Evolutionary conservation across 805 yeast genomes (phyloP).

Genomic region (Wickerhamiella qilinensis): DNA sequence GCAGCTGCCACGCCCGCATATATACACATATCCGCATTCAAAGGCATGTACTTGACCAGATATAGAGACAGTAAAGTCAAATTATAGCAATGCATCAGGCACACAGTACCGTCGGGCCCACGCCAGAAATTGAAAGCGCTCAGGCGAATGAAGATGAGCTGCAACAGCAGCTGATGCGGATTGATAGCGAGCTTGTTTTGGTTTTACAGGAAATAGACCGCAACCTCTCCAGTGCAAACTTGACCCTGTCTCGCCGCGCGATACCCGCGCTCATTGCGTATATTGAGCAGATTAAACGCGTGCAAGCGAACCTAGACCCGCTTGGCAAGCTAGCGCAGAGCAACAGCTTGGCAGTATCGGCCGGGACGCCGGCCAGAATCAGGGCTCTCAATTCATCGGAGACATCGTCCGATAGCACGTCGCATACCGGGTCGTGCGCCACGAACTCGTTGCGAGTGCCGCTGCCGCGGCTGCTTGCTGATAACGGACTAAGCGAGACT

Average conservation of each 20-base stretch:
- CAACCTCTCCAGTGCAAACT: constrained; percentile 51
- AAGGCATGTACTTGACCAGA: no score
- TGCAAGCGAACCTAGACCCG: not conserved
- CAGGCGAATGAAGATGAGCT: no score
- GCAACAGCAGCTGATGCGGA: no score
- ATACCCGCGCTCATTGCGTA: constrained; percentile 53
- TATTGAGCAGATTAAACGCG: constrained; percentile 10
- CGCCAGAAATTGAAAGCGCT: no score
- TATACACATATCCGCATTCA: no score
- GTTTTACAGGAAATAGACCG: constrained; percentile 66
- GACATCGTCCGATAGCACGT: not conserved
- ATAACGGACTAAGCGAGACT: no score
- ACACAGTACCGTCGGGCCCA: no score
- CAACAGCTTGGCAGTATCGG: not conserved
- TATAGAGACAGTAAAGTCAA: no score
- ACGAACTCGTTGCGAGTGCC: no score
- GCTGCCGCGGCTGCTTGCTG: no score
- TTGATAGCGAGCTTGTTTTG: constrained; percentile 35
- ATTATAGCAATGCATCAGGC: no score
- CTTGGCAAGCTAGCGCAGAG: not conserved
- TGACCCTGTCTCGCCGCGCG: constrained; percentile 47
- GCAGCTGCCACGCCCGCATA: no score
- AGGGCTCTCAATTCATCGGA: not conserved
- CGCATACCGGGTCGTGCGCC: not conserved
- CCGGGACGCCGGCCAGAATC: not conserved